Base-by-base conservation (phyloP, 805 yeast genomes). In the Candida arabinofermentans region DNA sequence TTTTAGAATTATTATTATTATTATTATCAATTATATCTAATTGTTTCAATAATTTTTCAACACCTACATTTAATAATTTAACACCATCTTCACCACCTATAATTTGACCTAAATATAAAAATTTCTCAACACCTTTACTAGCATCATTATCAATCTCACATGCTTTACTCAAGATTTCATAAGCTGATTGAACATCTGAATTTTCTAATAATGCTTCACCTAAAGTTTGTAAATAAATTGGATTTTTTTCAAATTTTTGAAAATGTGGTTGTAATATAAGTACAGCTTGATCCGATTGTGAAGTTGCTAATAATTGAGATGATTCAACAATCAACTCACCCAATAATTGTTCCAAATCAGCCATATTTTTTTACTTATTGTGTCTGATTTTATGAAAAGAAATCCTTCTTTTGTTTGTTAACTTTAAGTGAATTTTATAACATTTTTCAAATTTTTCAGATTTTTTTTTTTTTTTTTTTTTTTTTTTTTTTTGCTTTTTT, bases 101-200 rank as follows among this genome's bases (percentile, higher is more conserved):
- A 39, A 91, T 79, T 66, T 91, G 99, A 2, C 97, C 99, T 47
- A 91, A 67, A 64, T 90, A 88, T 41, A 93, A 72, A 58, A 86
- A 90, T 65, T 89, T 90, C 57, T 86, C 96, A 18, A 80, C 81
- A 1, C 91, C 93, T 34, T 63, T 52, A 2, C 57, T 48, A 1
- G 87, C 96, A 2, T 69, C 60, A 2, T 84, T 80, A 62, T 90
- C 97, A 39, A 83, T 48, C 47, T 77, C 77, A 44, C 90, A 79
- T 3, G 89, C 80, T 34, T 64, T 64, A 8, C 62, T 61, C 39
- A 91, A 68, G 12, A 79, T 65, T 5, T 77, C 74, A 58, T 81
- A 86, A 0, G 96, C 96, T 36, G 72, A 71, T 45, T 87, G 95
- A 39, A 90, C 77, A 48, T 84, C 79, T 43, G 93, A 90, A 39